These are phyloP conservation scores for Acephala macrosclerotiorum DNA, from an alignment of 2,329 filamentous ascomycete species.

Conservation along the genomic window DNA sequence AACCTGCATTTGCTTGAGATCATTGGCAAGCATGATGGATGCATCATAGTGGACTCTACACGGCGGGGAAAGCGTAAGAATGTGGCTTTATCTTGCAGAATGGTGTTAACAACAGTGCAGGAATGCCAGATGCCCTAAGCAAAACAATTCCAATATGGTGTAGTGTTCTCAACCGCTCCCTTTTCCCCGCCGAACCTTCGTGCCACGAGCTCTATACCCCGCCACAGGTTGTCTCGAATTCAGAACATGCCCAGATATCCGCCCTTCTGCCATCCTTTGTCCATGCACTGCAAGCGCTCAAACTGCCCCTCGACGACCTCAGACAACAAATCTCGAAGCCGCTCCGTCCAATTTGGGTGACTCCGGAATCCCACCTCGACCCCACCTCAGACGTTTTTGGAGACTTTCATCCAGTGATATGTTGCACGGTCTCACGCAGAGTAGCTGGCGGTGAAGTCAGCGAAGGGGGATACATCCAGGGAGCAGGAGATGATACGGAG, in stretches of 20 bases:
- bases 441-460: constrained; percentile 73
- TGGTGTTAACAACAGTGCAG: constrained; percentile 48
- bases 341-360: constrained; percentile 81
- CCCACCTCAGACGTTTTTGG: constrained; percentile 54
- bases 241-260: constrained; percentile 80
- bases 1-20: constrained; percentile 83
- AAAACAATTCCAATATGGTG: constrained; percentile 97
- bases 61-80: constrained; percentile 80
- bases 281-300: constrained; percentile 61
- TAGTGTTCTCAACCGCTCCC: constrained; percentile 78
- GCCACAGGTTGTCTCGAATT: constrained; percentile 73
- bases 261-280: constrained; percentile 62
- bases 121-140: constrained; percentile 91
- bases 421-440: constrained; percentile 83
- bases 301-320: constrained; percentile 63
- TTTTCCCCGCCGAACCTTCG: constrained; percentile 68
- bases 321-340: constrained; percentile 70
- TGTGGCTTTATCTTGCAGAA: background rate
- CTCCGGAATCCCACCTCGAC: constrained; percentile 65
- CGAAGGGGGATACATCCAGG: constrained; percentile 86
- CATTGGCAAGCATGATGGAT: constrained; percentile 70
- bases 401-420: constrained; percentile 75
- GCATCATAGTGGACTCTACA: constrained; percentile 92
- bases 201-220: constrained; percentile 71
- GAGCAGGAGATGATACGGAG: constrained; percentile 93